A percentile compares a stretch with the other conserved stretches of the same genome.
These are phyloP conservation scores for Pouteria campechiana DNA, from an alignment of 179 eudicot species.

Conservation along the genomic window DNA sequence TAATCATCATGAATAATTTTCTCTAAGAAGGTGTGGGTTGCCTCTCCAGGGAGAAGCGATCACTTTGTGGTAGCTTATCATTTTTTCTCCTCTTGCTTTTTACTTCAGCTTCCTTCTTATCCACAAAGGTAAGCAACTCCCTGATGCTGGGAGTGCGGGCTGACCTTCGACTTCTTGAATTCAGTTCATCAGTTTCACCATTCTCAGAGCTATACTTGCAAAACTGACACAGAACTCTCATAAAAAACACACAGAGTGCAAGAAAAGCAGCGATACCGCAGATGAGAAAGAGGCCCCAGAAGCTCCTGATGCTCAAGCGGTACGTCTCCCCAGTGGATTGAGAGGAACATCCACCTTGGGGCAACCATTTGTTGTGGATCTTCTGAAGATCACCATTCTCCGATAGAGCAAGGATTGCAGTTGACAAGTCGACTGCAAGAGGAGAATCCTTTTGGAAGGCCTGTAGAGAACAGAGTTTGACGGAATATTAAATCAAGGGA, in stretches of 20 bases:
- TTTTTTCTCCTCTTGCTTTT: no score
- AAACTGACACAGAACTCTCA: constrained; percentile 47
- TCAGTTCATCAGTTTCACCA: constrained; percentile 16
- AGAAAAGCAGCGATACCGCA: constrained; percentile 51
- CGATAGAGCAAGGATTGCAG: constrained; percentile 64
- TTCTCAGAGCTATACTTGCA: constrained; percentile 25
- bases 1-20: no score
- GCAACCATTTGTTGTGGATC: constrained; percentile 77
- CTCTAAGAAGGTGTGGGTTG: no score
- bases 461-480: constrained; percentile 12
- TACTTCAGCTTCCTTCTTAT: constrained; percentile 20
- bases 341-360: constrained; percentile 24
- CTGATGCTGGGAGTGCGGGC: constrained; percentile 35
- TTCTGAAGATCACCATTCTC: constrained; percentile 78
- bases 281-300: constrained; percentile 80
- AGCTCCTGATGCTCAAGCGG: constrained; percentile 55
- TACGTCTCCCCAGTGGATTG: constrained; percentile 21
- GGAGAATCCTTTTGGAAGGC: constrained; percentile 82
- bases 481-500: background rate
- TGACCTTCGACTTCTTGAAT: constrained; percentile 14
- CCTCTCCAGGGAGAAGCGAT: no score
- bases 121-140: constrained; percentile 18
- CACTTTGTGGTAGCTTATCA: no score
- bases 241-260: constrained; percentile 42
- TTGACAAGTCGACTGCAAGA: constrained; percentile 64